Conservation (phyloP, 2,329 filamentous ascomycete genomes). For the Xylaria sp. region DNA sequence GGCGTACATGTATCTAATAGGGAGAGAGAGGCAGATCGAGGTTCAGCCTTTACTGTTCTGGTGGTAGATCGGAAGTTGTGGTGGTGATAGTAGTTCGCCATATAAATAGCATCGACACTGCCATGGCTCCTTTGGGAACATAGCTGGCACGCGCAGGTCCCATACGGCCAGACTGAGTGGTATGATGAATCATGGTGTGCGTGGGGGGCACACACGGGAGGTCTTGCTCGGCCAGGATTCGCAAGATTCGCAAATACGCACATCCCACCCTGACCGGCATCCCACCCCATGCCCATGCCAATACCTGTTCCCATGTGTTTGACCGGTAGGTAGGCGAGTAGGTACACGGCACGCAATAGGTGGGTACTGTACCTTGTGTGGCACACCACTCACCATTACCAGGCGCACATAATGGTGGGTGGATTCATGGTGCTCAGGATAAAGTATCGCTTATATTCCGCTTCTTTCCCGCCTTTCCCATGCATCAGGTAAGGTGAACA, state of each 20-base stretch:
- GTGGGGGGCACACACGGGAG: conserved; percentile 32
- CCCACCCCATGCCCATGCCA: conserved; percentile 24
- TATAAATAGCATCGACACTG: conserved; percentile 29
- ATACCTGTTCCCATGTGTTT: conserved; percentile 30
- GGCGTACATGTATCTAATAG: neutral
- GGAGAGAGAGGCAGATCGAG: conserved; percentile 6
- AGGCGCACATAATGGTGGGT: conserved; percentile 23
- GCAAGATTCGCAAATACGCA: conserved; percentile 22
- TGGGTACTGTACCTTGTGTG: conserved; percentile 6
- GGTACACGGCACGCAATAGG: conserved; percentile 22
- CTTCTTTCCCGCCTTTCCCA: conserved; percentile 20
- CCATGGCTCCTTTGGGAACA: conserved; percentile 31
- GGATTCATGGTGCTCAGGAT: conserved; percentile 25
- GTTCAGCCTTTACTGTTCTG: conserved; percentile 20
- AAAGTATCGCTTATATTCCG: conserved; percentile 28
- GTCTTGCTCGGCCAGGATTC: conserved; percentile 30
- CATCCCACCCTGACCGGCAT: conserved; percentile 31
- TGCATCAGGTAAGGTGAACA: neutral
- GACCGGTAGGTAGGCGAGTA: neutral
- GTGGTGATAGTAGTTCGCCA: conserved; percentile 17
- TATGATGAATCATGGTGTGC: conserved; percentile 34
- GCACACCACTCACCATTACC: conserved; percentile 16
- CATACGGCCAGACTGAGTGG: conserved; percentile 31
- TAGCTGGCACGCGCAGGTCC: conserved; percentile 25
- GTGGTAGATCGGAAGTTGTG: conserved; percentile 14